These are phyloP conservation scores for Boletus fagicola DNA, from an alignment of 768 basidiomycete species.

Conservation along the genomic window DNA sequence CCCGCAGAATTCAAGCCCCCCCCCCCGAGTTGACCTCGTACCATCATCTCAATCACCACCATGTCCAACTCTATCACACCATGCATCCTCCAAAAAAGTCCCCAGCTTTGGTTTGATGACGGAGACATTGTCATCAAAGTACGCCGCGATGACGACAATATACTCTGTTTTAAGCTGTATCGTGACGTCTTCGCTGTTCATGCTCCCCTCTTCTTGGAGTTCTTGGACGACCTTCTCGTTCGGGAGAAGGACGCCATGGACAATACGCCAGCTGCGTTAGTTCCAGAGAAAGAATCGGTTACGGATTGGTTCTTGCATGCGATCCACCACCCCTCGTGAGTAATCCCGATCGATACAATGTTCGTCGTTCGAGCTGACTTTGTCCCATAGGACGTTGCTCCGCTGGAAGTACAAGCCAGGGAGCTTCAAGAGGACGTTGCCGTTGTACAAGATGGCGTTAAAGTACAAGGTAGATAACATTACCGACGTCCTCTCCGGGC, in stretches of 20 bases:
- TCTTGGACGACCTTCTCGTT: not conserved
- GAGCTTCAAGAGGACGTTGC: not conserved
- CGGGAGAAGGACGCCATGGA: not conserved
- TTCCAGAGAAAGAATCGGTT: not conserved
- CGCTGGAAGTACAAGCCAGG: not conserved
- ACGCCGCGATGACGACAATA: not conserved
- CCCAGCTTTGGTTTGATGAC: not conserved
- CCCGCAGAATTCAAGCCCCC: not conserved
- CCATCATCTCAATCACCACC: not conserved
- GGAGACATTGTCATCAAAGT: not conserved
- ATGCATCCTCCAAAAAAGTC: not conserved
- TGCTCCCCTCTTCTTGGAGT: not conserved
- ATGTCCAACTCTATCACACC: not conserved
- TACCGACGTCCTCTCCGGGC: not conserved
- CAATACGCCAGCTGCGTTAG: not conserved
- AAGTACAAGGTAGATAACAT: not conserved
- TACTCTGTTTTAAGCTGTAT: not conserved
- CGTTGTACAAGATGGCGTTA: not conserved
- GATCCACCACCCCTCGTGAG: not conserved
- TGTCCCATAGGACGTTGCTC: not conserved
- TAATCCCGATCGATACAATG: not conserved
- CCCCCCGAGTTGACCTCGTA: not conserved
- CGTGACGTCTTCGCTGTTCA: not conserved
- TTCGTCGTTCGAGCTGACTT: not conserved
- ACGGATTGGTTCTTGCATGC: not conserved